phyloP scores from a whole-genome alignment of 2,329 filamentous ascomycete species.

The Alternaria metachromatica region DNA sequence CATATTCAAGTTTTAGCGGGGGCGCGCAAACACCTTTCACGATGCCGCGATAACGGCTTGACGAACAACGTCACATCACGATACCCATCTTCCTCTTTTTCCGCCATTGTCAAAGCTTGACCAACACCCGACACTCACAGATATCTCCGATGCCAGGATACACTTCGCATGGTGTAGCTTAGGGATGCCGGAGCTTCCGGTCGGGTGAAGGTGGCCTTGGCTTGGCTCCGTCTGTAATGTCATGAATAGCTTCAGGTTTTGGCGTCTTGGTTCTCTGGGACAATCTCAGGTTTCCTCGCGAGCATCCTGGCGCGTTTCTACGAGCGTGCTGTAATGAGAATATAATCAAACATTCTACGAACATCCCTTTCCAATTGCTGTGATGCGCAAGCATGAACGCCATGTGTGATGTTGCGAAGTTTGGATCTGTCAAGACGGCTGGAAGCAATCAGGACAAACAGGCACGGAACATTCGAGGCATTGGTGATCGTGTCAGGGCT shows the following conservation, averaged over 20 bases:
- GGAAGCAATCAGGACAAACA: background rate
- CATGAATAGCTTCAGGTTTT: conserved; percentile 13
- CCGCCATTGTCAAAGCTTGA: conserved; percentile 3
- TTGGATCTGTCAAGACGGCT: background rate
- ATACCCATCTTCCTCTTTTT: conserved; percentile 41
- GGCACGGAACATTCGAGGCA: background rate
- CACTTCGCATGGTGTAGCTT: background rate
- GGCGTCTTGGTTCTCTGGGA: conserved; percentile 19
- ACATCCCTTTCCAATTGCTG: background rate
- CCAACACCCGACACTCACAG: background rate
- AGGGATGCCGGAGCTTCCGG: conserved; percentile 8
- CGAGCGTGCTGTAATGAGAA: conserved; percentile 14
- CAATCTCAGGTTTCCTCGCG: background rate
- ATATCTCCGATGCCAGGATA: background rate
- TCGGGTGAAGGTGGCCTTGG: conserved; percentile 1
- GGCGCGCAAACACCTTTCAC: conserved; percentile 14
- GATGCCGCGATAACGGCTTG: conserved; percentile 16
- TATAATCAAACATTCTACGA: conserved; percentile 18
- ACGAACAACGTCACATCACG: conserved; percentile 28
- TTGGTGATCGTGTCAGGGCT: background rate
- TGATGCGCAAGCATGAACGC: background rate
- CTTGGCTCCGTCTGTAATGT: conserved; percentile 11
- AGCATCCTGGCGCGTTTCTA: conserved; percentile 4
- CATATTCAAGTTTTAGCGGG: conserved; percentile 81
- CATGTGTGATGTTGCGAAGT: background rate